These are phyloP conservation scores for Saprolegnia parasitica DNA, from an alignment of 352 stramenopile genomes.

Conservation along the genomic window DNA sequence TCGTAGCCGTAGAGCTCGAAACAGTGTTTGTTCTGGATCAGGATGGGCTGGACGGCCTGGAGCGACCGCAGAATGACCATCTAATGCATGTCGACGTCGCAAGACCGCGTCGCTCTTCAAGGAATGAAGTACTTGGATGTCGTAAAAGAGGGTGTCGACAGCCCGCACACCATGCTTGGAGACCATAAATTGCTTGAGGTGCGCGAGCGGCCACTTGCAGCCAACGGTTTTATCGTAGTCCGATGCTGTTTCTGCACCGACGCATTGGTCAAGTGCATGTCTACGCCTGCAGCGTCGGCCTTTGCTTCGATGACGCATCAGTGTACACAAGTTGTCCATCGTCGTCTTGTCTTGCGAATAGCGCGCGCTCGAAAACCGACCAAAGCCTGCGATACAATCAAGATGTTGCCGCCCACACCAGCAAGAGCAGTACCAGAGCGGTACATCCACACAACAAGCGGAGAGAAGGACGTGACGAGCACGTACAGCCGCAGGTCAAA, in stretches of 20 bases:
- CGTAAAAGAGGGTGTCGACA: conserved; percentile 61
- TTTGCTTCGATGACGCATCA: not conserved
- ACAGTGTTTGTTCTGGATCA: conserved; percentile 88
- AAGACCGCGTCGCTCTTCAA: not conserved
- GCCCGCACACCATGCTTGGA: conserved; percentile 59
- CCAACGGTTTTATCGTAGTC: conserved; percentile 69
- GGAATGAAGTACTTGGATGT: conserved; percentile 53
- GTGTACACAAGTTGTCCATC: conserved; percentile 35
- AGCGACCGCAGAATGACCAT: conserved; percentile 78
- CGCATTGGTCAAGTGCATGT: conserved; percentile 94
- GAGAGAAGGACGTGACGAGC: conserved; percentile 66
- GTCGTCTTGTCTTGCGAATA: conserved; percentile 36
- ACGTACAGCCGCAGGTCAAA: conserved; percentile 91
- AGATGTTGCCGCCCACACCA: not conserved
- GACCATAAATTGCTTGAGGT: conserved; percentile 62
- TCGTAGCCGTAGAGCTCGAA: conserved; percentile 91
- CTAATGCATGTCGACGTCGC: not conserved
- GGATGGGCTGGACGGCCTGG: conserved; percentile 73
- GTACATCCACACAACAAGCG: conserved; percentile 44
- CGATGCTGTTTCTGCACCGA: conserved; percentile 79
- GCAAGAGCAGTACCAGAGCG: conserved; percentile 46
- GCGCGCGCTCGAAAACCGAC: conserved; percentile 54
- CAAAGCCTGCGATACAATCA: conserved; percentile 48
- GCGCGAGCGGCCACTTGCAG: conserved; percentile 57
- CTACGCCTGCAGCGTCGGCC: conserved; percentile 37